Evolutionary conservation across 148 eudicot genomes (phyloP), one percentile per base, ranked within the genome.

Genomic region (Polygonum maritimum): DNA sequence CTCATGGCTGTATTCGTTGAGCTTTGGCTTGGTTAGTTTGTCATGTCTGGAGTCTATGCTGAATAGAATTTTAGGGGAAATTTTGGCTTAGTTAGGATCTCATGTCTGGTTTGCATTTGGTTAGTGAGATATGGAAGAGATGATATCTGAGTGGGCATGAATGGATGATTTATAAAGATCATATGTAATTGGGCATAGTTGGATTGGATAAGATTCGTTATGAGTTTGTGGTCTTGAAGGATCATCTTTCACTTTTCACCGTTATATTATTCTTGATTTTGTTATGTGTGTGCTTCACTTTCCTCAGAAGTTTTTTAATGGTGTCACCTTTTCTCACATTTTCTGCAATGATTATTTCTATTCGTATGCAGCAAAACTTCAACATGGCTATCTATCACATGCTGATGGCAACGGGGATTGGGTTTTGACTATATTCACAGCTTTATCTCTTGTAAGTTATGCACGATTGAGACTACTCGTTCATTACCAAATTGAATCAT

Each of bases 351-450:
- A 16, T 31, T 21, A 16, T 31, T 21, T 48, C 13, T 77, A 78
- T 36, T 74, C 22, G 67, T 51, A 51, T 77, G 58, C 76, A 95
- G 99, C 99, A 38, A 95, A 88, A 86, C 76, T 95, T 80, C 94
- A 90, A 78, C 97, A 89, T 78, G 99, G 99, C 75, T 83, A 89
- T 82, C 92, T 95, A 44, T 74, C 97, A 13, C 84, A 92, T 80
- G 99, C 99, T 76, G 99, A 95, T 86, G 99, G 97, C 48, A 95
- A 95, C 74, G 99, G 97, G 83, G 99, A 95, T 82, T 95, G 99
- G 99, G 99, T 95, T 49, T 79, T 95, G 81, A 95, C 99, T 47
- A 90, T 95, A 82, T 90, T 89, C 76, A 75, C 94, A 49, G 92
- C 99, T 78, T 79, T 95, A 75, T 92, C 97, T 75, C 92, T 92